Conservation (phyloP, 768 basidiomycete genomes). For the Calvatia gigantea region DNA sequence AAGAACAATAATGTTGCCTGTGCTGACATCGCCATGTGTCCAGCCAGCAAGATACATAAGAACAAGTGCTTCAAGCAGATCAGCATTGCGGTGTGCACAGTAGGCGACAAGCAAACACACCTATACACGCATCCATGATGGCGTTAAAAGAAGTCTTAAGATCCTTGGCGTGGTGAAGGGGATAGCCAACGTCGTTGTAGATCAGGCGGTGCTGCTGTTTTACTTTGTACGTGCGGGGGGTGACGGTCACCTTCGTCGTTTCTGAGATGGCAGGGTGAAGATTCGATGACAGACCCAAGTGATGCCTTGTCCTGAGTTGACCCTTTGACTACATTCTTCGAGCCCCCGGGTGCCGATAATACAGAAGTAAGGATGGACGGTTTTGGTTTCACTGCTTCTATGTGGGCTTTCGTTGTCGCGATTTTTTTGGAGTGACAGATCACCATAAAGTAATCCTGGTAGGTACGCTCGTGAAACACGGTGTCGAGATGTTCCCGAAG, state of each 20-base stretch:
- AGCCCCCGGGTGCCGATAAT: neutral
- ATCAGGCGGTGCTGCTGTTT: neutral
- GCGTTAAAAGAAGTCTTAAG: neutral
- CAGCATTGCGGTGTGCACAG: neutral
- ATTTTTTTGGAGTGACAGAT: neutral
- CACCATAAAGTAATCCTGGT: neutral
- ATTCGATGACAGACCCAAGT: neutral
- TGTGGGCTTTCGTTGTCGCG: neutral
- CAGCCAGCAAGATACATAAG: conserved; percentile 8
- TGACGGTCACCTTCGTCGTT: too few species aligned
- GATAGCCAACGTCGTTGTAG: conserved; percentile 1
- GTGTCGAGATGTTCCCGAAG: neutral
- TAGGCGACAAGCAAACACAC: neutral
- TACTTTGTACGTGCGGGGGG: neutral
- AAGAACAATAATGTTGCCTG: conserved; percentile 6
- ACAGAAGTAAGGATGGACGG: neutral
- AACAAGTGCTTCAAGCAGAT: neutral
- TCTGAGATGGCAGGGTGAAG: neutral
- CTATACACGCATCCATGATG: neutral
- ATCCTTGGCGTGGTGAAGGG: conserved; percentile 27
- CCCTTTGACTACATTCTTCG: neutral
- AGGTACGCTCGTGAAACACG: neutral
- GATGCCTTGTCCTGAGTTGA: neutral
- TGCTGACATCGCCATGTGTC: conserved; percentile 12
- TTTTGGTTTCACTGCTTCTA: neutral